These are phyloP conservation scores for Trichophaea hybrida DNA, from an alignment of 2,329 filamentous ascomycete species.

Conservation along the genomic window DNA sequence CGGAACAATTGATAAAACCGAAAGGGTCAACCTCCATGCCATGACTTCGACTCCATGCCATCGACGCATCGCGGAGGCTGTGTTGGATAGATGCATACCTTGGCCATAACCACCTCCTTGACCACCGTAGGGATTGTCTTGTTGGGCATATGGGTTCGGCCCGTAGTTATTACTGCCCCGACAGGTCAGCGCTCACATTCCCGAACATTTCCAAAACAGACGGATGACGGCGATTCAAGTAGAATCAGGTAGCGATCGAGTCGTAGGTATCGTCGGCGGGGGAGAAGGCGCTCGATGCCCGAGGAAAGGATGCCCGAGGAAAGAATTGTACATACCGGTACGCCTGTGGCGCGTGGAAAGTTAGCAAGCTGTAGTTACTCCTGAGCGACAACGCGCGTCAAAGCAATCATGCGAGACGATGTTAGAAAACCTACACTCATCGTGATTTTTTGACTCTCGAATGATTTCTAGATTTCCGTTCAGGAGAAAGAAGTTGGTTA, in stretches of 20 bases:
- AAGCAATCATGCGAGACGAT: neutral
- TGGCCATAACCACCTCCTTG: conserved; percentile 6
- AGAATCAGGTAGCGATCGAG: neutral
- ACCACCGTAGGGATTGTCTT: conserved; percentile 17
- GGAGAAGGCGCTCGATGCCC: neutral
- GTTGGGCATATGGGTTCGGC: conserved; percentile 22
- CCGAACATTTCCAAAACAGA: neutral
- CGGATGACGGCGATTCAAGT: neutral
- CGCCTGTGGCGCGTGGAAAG: neutral
- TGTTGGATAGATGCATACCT: neutral
- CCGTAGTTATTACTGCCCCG: neutral
- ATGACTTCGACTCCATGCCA: neutral
- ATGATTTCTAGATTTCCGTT: neutral
- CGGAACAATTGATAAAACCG: conserved; percentile 1
- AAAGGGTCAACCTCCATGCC: conserved; percentile 16
- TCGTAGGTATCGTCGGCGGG: neutral
- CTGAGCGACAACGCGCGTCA: neutral
- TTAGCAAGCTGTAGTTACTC: neutral
- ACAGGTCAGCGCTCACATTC: neutral
- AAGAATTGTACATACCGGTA: conserved; percentile 2
- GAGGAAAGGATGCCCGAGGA: neutral
- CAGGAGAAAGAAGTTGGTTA: neutral
- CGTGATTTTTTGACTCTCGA: neutral
- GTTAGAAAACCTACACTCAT: neutral
- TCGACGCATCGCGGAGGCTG: neutral